A percentile compares a stretch with the other conserved stretches of the same genome.
phyloP scores from a whole-genome alignment of 352 stramenopile genomes.

The Blastocystis sp. region DNA sequence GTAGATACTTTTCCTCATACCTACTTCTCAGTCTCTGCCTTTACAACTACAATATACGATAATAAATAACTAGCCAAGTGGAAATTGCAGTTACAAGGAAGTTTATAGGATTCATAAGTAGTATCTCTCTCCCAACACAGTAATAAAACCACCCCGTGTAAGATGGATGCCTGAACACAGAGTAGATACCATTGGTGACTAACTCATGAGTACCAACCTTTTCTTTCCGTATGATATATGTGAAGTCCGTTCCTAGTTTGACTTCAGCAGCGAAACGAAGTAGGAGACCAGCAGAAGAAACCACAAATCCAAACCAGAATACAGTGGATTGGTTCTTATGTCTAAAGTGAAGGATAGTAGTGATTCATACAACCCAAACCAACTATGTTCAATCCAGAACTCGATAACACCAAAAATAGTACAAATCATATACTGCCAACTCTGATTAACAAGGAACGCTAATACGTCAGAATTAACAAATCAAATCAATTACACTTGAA shows the following conservation, averaged over 20 bases:
- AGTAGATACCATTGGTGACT: constrained; percentile 39
- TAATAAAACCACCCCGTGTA: constrained; percentile 62
- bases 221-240: constrained; percentile 48
- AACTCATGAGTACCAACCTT: constrained; percentile 30
- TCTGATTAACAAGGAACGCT: constrained; percentile 61
- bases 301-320: constrained; percentile 18
- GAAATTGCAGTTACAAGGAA: not conserved
- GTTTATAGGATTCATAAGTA: constrained; percentile 20
- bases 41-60: not conserved
- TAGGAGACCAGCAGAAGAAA: not conserved
- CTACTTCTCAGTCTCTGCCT: not conserved
- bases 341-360: not conserved
- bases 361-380: not conserved
- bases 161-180: constrained; percentile 48
- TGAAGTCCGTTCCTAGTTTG: constrained; percentile 47
- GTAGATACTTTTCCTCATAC: constrained; percentile 54
- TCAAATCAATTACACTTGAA: not conserved
- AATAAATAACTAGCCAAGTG: constrained; percentile 28
- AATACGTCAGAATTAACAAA: not conserved
- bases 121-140: constrained; percentile 25
- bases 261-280: constrained; percentile 23
- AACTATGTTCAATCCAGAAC: constrained; percentile 59
- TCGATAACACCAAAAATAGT: constrained; percentile 7
- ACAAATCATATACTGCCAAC: constrained; percentile 9
- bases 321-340: not conserved